Base-by-base conservation (phyloP, 2,329 filamentous ascomycete genomes). In the Pseudogymnoascus pannorum region DNA sequence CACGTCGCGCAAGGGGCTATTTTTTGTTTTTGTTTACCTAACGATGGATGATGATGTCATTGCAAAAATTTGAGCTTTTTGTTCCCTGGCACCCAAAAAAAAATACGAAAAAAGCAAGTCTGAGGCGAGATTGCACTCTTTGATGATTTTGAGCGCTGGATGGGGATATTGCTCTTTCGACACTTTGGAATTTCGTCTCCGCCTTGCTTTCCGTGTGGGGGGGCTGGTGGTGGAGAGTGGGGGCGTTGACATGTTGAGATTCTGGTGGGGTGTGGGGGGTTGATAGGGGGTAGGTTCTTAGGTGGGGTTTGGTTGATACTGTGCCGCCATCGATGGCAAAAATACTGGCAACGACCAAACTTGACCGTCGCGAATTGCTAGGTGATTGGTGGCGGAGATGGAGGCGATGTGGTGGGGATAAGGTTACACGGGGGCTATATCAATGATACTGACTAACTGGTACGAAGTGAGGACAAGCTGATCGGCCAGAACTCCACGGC, bases 251-350 rank as follows among this genome's bases (percentile, higher is more conserved):
- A 29, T 51, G 44, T 51, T 51, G 44, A 51, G 44, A 51, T 51
- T 51, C 44, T 51, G 24, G 44, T 51, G 44, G 44, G 44, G 44
- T 51, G 44, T 51, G 44, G 44, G 44, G 44, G 44, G 44, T 31
- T 54, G 24, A 54, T 18, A 31, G 44, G 24, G 24, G 44, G 42
- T 24, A 48, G 20, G 22, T 48, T 7, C 14, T n/a, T 22, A 26
- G 42, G 42, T 51, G 42, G 42, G 22, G 24, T 16, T 26, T 51
- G 36, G 14, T 51, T 54, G 48, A 54, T 54, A 54, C 48, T 54
- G 48, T 54, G 48, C 26, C 48, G 48, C 26, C 26, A 54, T 54
- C 48, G 48, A 54, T 54, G 48, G 24, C 48, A n/a, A 54, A 54
- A 54, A 54, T 14, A n/a, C 24, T 54, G 24, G 48, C 26, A 22